Evolutionary conservation across 129 eudicot species (phyloP), one percentile per base, ranked within the genome.

Genomic region (Solidago caesia): DNA sequence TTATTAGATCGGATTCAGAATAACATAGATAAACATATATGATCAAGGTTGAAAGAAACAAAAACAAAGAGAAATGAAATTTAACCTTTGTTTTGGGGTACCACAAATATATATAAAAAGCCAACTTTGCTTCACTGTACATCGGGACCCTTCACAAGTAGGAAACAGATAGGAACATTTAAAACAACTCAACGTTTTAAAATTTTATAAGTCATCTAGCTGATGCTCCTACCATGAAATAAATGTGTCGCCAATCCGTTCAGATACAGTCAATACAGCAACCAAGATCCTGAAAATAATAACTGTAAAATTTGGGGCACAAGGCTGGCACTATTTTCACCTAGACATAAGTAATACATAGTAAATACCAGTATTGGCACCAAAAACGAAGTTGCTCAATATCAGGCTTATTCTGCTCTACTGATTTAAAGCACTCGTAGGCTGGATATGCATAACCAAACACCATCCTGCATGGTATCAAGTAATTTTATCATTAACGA

Each of bases 371-470:
- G 77, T 90, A 92, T 64, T 92, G 98, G 84, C 96, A 92, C 98
- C 96, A 92, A 84, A 92, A 92, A 10, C 96, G 96, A 46, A 92
- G 92, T 60, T 86, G 92, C 77, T 88, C 92, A 26, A 92, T 88
- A 46, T 89, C 91, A 64, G 96, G 95, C 65, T 86, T 92, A 74
- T 92, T 92, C 86, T 77, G 84, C 71, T 92, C 98, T 59, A 92
- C 96, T 1, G 86, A 77, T 76, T 92, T 92, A 66, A 68, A 92
- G 81, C 98, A 92, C 85, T 89, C 96, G 42, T 92, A 92, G 29
- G 98, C 96, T 67, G 98, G 98, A 81, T 87, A 92, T 63, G 92
- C 98, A 89, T 92, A 92, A 41, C 98, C 98, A 60, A 89, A 83
- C 21, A 89, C 58, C 96, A 92, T 82, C 92, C 98, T 92, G 85